phyloP scores from a whole-genome alignment of 495 filamentous ascomycete species.

The Xylaria venustula region DNA sequence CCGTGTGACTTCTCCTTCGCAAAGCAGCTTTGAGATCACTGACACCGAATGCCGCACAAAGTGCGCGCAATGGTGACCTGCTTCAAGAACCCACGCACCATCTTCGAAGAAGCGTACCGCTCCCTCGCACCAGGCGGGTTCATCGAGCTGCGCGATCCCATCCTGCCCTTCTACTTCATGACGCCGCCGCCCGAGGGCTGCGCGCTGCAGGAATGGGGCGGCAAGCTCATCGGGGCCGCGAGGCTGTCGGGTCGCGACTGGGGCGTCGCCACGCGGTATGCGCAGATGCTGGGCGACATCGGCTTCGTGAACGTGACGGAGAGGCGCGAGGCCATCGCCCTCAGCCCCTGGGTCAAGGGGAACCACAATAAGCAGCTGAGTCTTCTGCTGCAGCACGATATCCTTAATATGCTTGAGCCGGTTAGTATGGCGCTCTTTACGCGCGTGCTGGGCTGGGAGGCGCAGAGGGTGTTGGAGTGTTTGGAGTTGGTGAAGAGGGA shows the following conservation, averaged over 20 bases:
- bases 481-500: conserved; percentile 12
- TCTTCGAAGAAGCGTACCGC: conserved; percentile 45
- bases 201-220: conserved; percentile 18
- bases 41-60: background rate
- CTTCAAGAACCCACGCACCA: conserved; percentile 40
- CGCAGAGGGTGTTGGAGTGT: background rate
- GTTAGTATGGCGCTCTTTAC: conserved; percentile 20
- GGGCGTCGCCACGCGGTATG: conserved; percentile 14
- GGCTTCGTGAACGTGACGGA: conserved; percentile 21
- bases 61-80: conserved; percentile 47
- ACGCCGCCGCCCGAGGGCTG: conserved; percentile 17
- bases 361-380: conserved; percentile 23
- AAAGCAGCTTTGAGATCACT: background rate
- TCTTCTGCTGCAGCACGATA: conserved; percentile 13
- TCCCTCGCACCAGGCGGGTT: conserved; percentile 49
- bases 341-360: conserved; percentile 24
- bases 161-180: conserved; percentile 16
- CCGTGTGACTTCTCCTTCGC: no score
- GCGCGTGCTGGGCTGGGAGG: conserved; percentile 17
- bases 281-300: conserved; percentile 16
- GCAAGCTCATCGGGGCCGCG: conserved; percentile 17
- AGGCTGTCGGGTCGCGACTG: conserved; percentile 14
- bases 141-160: conserved; percentile 38
- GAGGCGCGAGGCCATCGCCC: conserved; percentile 15
- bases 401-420: conserved; percentile 14